Evolutionary conservation across 768 basidiomycete genomes (phyloP).

Genomic region (Auriculariales sp.): DNA sequence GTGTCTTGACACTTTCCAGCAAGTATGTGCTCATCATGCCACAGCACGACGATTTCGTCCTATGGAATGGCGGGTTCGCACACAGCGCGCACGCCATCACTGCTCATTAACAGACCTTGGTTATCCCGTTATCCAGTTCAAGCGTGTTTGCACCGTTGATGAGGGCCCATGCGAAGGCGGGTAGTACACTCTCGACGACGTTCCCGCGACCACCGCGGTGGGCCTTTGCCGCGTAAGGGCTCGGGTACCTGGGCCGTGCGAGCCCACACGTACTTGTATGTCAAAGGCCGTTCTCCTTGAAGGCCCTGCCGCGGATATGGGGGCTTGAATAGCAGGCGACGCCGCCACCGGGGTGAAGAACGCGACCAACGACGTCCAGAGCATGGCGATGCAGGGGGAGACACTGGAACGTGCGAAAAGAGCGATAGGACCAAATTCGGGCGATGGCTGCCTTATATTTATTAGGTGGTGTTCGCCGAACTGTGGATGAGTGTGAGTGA

Average conservation of each 20-base stretch:
- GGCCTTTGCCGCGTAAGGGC: conserved; percentile 24
- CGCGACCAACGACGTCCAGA: no score
- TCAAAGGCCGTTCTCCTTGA: background rate
- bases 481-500: no score
- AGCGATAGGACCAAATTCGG: no score
- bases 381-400: no score
- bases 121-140: conserved; percentile 68
- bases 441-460: no score
- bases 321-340: no score
- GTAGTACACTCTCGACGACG: conserved; percentile 56
- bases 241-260: background rate
- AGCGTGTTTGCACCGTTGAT: conserved; percentile 64
- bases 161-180: conserved; percentile 67
- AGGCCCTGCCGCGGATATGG: no score
- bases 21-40: conserved; percentile 61
- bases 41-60: conserved; percentile 68
- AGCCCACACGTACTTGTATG: background rate
- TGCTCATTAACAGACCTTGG: conserved; percentile 30
- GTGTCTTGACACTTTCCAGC: conserved; percentile 59
- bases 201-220: conserved; percentile 69
- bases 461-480: no score
- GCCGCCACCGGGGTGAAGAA: no score
- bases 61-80: conserved; percentile 13
- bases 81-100: background rate
- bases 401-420: no score